Conservation (phyloP, 345 rosid species). For the Anacardium occidentale region DNA sequence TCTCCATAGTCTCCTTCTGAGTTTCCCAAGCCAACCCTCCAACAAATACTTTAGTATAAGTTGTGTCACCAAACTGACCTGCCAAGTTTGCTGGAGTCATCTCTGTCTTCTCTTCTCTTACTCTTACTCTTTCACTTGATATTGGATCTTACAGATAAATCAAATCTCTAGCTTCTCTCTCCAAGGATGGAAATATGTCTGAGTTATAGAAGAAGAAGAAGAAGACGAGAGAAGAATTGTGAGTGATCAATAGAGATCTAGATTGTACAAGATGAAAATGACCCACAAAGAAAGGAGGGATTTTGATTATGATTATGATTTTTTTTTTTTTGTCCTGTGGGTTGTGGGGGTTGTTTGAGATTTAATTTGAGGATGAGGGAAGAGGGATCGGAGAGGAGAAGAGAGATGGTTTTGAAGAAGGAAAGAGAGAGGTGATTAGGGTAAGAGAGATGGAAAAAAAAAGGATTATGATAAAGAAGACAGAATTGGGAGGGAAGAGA, state of each 20-base stretch:
- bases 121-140: neutral
- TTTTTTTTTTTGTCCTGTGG: too few species aligned
- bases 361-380: too few species aligned
- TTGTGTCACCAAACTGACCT: slow-evolving; percentile 83
- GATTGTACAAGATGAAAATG: neutral
- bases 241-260: slow-evolving; percentile 4
- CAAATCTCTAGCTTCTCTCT: neutral
- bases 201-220: slow-evolving; percentile 8
- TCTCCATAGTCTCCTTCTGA: slow-evolving; percentile 88
- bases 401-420: too few species aligned
- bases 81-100: slow-evolving; percentile 49
- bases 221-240: neutral
- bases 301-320: too few species aligned
- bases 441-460: neutral
- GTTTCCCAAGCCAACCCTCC: slow-evolving; percentile 99
- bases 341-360: too few species aligned
- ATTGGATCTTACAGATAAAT: neutral
- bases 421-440: neutral
- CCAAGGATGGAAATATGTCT: neutral
- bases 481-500: slow-evolving; percentile 42
- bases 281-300: neutral
- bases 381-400: too few species aligned
- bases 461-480: slow-evolving; percentile 10
- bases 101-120: slow-evolving; percentile 11
- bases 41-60: slow-evolving; percentile 92